phyloP scores from a whole-genome alignment of 768 basidiomycete species.

The Termitomyces sp. region DNA sequence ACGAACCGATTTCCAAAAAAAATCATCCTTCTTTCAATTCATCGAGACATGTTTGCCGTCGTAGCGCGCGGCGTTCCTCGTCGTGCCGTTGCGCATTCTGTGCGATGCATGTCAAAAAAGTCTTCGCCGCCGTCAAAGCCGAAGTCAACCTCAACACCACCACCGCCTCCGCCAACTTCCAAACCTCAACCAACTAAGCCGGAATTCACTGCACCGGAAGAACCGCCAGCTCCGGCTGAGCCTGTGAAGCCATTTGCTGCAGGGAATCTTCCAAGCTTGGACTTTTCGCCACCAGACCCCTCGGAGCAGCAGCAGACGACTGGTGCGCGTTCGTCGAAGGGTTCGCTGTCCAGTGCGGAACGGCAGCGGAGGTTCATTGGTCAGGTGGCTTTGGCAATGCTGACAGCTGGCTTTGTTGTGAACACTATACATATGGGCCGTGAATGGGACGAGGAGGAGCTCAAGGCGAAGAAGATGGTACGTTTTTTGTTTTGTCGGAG shows the following conservation, averaged over 20 bases:
- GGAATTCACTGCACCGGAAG: conserved; percentile 10
- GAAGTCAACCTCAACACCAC: background rate
- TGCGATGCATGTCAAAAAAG: conserved; percentile 12
- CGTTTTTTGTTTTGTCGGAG: conserved; percentile 17
- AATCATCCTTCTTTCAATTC: background rate
- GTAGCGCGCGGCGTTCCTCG: conserved; percentile 9
- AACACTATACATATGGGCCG: conserved; percentile 65
- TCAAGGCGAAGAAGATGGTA: conserved; percentile 59
- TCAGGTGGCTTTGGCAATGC: conserved; percentile 45
- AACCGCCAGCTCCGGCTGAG: conserved; percentile 7
- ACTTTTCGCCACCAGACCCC: conserved; percentile 56
- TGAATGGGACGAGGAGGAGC: conserved; percentile 73
- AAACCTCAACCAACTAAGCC: conserved; percentile 7
- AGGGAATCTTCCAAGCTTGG: conserved; percentile 45
- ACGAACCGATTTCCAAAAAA: conserved; percentile 2
- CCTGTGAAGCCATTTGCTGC: conserved; percentile 16
- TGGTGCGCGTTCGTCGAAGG: conserved; percentile 74
- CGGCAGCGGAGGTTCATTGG: conserved; percentile 53
- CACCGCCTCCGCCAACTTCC: conserved; percentile 5
- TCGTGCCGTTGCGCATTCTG: conserved; percentile 8
- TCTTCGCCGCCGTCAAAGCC: background rate
- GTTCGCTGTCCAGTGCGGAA: conserved; percentile 76
- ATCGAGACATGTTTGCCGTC: conserved; percentile 10
- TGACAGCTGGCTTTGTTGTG: conserved; percentile 51
- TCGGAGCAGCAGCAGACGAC: conserved; percentile 46